phyloP scores from a whole-genome alignment of 495 filamentous ascomycete genomes.

The Talaromyces nanjingensis region DNA sequence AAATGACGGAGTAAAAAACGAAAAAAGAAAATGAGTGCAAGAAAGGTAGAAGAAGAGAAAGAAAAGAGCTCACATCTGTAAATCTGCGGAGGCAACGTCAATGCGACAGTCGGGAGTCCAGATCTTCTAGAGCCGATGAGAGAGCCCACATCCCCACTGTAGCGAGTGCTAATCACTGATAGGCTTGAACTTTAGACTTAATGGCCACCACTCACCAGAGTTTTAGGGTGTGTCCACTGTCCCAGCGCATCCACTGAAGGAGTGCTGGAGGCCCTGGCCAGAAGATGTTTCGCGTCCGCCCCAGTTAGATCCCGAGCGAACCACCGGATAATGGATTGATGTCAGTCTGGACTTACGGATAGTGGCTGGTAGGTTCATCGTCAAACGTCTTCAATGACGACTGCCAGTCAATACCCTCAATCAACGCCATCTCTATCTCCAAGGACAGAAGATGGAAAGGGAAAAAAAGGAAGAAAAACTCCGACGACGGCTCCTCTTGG shows the following conservation, averaged over 20 bases:
- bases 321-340: background rate
- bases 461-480: background rate
- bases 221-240: background rate
- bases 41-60: background rate
- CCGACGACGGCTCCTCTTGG: background rate
- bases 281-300: background rate
- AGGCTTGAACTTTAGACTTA: background rate
- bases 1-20: background rate
- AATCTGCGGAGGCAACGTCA: background rate
- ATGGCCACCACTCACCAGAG: background rate
- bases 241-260: too few relatives aligned
- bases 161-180: background rate
- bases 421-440: too few relatives aligned
- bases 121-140: background rate
- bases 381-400: too few relatives aligned
- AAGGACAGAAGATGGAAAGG: too few relatives aligned
- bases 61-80: background rate
- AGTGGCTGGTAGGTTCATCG: too few relatives aligned
- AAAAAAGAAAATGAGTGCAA: background rate
- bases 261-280: too few relatives aligned
- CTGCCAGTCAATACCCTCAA: too few relatives aligned
- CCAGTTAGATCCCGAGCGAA: background rate
- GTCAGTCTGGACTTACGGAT: too few relatives aligned
- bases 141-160: background rate
- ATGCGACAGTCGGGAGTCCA: background rate